phyloP scores from a whole-genome alignment of 2,329 filamentous ascomycete genomes.

The Ambrosiella beaveri region DNA sequence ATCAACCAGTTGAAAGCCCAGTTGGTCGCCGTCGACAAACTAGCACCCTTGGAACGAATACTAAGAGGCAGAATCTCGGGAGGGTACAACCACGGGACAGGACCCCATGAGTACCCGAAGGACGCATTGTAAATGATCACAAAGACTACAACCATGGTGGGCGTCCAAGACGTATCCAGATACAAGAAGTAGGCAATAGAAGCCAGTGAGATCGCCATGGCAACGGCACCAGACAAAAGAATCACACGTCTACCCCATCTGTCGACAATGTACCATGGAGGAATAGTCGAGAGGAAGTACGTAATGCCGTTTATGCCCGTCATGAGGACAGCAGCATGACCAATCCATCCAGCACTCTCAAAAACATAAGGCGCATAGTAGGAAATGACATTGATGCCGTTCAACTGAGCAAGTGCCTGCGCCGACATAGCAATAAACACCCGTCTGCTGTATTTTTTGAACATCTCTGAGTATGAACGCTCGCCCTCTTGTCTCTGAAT shows the following conservation, averaged over 20 bases:
- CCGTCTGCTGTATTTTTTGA: slow-evolving; percentile 73
- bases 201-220: slow-evolving; percentile 78
- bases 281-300: slow-evolving; percentile 81
- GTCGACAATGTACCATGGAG: slow-evolving; percentile 94
- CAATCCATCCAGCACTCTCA: slow-evolving; percentile 88
- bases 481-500: slow-evolving; percentile 89
- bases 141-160: slow-evolving; percentile 72
- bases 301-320: slow-evolving; percentile 86
- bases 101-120: slow-evolving; percentile 89
- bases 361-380: slow-evolving; percentile 97
- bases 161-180: slow-evolving; percentile 63
- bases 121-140: slow-evolving; percentile 98
- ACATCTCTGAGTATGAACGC: slow-evolving; percentile 84
- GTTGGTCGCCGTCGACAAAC: slow-evolving; percentile 87
- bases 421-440: slow-evolving; percentile 99
- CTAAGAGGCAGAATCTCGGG: slow-evolving; percentile 96
- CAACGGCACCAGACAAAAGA: slow-evolving; percentile 70
- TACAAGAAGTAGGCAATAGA: slow-evolving; percentile 91
- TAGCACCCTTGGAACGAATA: slow-evolving; percentile 92
- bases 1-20: slow-evolving; percentile 99
- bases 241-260: slow-evolving; percentile 79
- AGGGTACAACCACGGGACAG: slow-evolving; percentile 94
- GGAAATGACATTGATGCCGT: slow-evolving; percentile 98
- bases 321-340: slow-evolving; percentile 85
- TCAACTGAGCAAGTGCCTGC: slow-evolving; percentile 85